Evolutionary conservation across 2,329 filamentous ascomycete species (phyloP).

Genomic region (Colletotrichum chlorophyti): DNA sequence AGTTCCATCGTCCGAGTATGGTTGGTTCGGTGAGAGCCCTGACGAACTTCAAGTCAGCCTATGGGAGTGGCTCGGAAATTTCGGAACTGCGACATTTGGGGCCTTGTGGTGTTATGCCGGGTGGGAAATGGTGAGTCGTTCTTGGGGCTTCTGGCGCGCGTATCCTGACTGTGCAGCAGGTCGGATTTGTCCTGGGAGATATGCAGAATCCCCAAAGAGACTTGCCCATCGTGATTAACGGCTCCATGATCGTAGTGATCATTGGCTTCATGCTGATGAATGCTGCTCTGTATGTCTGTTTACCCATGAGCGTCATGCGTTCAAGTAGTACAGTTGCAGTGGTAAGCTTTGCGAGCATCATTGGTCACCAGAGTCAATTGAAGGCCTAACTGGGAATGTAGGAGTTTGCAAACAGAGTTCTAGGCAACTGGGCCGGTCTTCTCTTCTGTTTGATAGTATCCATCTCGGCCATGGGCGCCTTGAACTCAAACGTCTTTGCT

Average conservation of each 20-base stretch:
- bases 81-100: conserved; percentile 49
- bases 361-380: background rate
- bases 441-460: conserved; percentile 47
- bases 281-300: conserved; percentile 47
- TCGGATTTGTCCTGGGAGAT: conserved; percentile 37
- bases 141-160: conserved; percentile 29
- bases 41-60: conserved; percentile 29
- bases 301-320: conserved; percentile 47
- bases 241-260: conserved; percentile 48
- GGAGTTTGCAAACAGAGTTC: conserved; percentile 37
- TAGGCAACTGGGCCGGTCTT: conserved; percentile 46
- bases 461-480: conserved; percentile 47
- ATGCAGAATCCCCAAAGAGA: conserved; percentile 35
- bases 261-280: conserved; percentile 50
- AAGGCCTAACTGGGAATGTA: conserved; percentile 33
- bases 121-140: conserved; percentile 49
- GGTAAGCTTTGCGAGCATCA: conserved; percentile 37
- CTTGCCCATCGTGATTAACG: conserved; percentile 48
- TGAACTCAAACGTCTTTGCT: conserved; percentile 52
- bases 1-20: conserved; percentile 40
- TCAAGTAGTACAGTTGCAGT: conserved; percentile 49
- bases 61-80: conserved; percentile 47
- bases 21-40: conserved; percentile 36
- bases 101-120: conserved; percentile 51
- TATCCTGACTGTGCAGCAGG: conserved; percentile 19